Percentiles rank a stretch among this genome's conserved stretches.
Evolutionary conservation across 192 early-diverging fungal species (phyloP).

Genomic region (Backusella tarrabulga): DNA sequence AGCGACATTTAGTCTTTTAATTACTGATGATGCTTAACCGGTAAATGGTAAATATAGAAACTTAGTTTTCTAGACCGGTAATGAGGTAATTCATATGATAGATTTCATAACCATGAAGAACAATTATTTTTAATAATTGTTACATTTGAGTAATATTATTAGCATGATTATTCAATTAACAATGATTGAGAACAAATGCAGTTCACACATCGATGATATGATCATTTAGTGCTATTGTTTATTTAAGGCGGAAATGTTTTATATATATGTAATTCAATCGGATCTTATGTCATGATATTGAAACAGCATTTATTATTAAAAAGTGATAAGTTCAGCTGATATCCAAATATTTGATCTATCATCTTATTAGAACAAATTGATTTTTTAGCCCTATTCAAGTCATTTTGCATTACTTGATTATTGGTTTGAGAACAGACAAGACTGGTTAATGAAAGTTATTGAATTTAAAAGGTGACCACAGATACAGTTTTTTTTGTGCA

Average conservation of each 20-base stretch:
- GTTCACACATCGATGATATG: neutral
- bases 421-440: neutral
- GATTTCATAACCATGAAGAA: neutral
- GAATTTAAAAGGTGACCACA: slow-evolving; percentile 3
- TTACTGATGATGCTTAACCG: neutral
- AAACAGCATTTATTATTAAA: neutral
- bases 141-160: neutral
- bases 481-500: slow-evolving; percentile 1
- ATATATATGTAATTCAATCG: neutral
- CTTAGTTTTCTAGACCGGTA: neutral
- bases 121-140: neutral
- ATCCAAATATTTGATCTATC: slow-evolving; percentile 5
- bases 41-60: neutral
- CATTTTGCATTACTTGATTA: neutral
- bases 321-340: neutral
- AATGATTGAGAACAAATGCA: neutral
- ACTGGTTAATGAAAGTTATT: neutral
- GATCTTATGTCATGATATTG: neutral
- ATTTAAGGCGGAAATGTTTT: neutral
- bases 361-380: neutral
- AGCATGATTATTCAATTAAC: neutral
- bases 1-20: neutral
- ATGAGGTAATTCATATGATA: neutral
- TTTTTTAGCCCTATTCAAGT: neutral
- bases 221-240: neutral